A percentile compares a stretch with the other conserved stretches of the same genome.
These are phyloP conservation scores for Sideroxylon spinosum DNA, from an alignment of 179 eudicot genomes.

Conservation along the genomic window DNA sequence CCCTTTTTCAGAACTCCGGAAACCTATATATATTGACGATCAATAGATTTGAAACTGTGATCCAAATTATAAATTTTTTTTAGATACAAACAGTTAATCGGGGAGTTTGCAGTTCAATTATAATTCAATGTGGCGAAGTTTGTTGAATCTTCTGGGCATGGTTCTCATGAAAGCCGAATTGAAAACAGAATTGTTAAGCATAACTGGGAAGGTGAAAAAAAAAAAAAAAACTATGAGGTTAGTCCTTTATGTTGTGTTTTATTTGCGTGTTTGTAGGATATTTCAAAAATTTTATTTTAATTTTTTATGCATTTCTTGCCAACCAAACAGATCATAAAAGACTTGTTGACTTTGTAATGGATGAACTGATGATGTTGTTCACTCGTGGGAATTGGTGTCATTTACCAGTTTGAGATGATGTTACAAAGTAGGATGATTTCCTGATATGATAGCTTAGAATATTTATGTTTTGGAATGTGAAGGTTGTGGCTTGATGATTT, in stretches of 20 bases:
- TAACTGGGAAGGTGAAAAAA: too few relatives aligned
- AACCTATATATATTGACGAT: background rate
- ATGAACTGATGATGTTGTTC: background rate
- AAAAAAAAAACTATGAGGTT: background rate
- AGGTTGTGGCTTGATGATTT: background rate
- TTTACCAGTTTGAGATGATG: background rate
- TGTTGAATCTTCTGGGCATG: background rate
- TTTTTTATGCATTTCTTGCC: background rate
- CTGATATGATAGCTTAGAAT: background rate
- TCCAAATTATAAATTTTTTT: background rate
- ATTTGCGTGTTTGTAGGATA: background rate
- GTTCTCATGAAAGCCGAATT: background rate
- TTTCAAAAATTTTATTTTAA: background rate
- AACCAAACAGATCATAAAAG: background rate
- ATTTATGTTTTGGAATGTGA: background rate
- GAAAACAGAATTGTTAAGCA: background rate
- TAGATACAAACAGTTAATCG: background rate
- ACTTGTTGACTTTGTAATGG: background rate
- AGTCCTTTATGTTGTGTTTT: background rate
- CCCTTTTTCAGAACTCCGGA: too few relatives aligned
- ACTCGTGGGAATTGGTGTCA: background rate
- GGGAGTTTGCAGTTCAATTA: background rate
- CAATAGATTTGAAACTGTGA: background rate
- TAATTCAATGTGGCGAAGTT: background rate
- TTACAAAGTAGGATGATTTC: background rate